A percentile compares a stretch with the other conserved stretches of the same genome.
Evolutionary conservation across 2,329 filamentous ascomycete genomes (phyloP).

Genomic region (Rutstroemia sp.): DNA sequence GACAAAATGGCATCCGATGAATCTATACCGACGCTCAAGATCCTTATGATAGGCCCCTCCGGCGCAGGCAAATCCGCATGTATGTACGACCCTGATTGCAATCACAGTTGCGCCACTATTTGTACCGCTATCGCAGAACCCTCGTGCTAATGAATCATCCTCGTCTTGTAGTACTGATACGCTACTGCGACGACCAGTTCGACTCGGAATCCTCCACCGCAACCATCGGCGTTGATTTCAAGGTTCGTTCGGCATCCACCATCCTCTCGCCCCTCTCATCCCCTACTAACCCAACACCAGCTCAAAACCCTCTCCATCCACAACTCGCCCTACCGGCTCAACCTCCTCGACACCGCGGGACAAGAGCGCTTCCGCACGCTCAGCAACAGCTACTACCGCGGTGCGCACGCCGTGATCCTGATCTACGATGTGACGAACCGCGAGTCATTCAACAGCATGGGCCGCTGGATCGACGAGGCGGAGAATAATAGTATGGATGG

Average conservation of each 20-base stretch:
- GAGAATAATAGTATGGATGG: slow-evolving; percentile 41
- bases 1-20: slow-evolving; percentile 38
- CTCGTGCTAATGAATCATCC: background rate
- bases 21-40: slow-evolving; percentile 42
- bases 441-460: slow-evolving; percentile 44
- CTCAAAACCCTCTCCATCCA: slow-evolving; percentile 46
- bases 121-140: background rate
- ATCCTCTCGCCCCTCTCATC: background rate
- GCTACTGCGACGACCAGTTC: slow-evolving; percentile 51
- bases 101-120: background rate
- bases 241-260: slow-evolving; percentile 31
- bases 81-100: background rate
- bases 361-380: slow-evolving; percentile 95
- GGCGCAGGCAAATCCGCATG: slow-evolving; percentile 49
- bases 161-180: slow-evolving; percentile 38
- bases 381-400: slow-evolving; percentile 89
- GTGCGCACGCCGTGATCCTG: slow-evolving; percentile 89
- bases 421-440: slow-evolving; percentile 81
- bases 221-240: slow-evolving; percentile 51
- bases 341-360: slow-evolving; percentile 75
- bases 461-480: slow-evolving; percentile 47
- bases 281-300: slow-evolving; percentile 25
- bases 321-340: slow-evolving; percentile 44
- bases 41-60: slow-evolving; percentile 48
- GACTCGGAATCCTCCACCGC: slow-evolving; percentile 47